A percentile compares a stretch with the other conserved stretches of the same genome.
These are phyloP conservation scores for Microthlaspi erraticum DNA, from an alignment of 345 rosid genomes.

Conservation along the genomic window DNA sequence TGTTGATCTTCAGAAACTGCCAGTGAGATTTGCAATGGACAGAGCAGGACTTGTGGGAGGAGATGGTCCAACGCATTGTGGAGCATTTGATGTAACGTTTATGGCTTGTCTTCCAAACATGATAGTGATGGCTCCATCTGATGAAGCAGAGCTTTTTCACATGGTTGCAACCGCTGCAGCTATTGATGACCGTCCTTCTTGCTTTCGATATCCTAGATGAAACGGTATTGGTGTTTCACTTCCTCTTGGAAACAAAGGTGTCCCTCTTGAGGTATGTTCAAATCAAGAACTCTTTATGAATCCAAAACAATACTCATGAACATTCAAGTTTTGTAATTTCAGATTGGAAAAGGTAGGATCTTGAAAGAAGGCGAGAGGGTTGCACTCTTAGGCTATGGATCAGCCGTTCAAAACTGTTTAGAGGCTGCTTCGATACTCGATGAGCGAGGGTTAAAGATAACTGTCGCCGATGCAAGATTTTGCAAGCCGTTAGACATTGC, in stretches of 20 bases:
- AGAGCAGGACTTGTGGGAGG: too few species aligned
- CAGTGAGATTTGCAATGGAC: too few species aligned
- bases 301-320: not conserved
- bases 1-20: too few species aligned
- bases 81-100: too few species aligned
- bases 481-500: slow-evolving; percentile 83
- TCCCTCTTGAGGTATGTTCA: slow-evolving; percentile 46
- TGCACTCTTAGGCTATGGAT: slow-evolving; percentile 80
- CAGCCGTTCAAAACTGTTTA: slow-evolving; percentile 72
- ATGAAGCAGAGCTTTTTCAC: slow-evolving; percentile 96
- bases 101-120: too few species aligned
- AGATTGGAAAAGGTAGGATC: slow-evolving; percentile 89
- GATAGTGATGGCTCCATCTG: slow-evolving; percentile 99
- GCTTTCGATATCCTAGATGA: slow-evolving; percentile 95
- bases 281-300: not conserved
- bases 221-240: slow-evolving; percentile 79
- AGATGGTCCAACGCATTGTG: too few species aligned
- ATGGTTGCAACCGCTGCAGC: slow-evolving; percentile 99
- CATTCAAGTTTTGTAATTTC: slow-evolving; percentile 1
- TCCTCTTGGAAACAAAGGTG: slow-evolving; percentile 87
- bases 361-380: slow-evolving; percentile 72
- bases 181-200: slow-evolving; percentile 90
- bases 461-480: slow-evolving; percentile 89
- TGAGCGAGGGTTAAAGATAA: slow-evolving; percentile 50
- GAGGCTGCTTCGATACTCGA: slow-evolving; percentile 63